phyloP scores from a whole-genome alignment of 352 stramenopile species.

The Halophytophthora batemanensis region DNA sequence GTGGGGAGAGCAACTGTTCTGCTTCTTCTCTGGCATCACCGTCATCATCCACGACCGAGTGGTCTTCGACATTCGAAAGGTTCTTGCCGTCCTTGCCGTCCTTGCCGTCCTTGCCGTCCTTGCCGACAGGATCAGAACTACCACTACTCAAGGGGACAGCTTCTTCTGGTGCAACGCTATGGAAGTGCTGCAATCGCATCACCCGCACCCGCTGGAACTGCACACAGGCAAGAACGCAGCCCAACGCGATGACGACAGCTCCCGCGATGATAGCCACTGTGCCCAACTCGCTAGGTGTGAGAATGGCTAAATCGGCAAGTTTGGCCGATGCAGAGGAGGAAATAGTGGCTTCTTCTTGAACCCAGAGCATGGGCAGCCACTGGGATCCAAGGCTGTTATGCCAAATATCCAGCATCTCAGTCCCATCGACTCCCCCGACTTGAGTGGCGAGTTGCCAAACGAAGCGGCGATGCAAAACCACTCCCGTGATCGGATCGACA shows the following conservation, averaged over 20 bases:
- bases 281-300: slow-evolving; percentile 16
- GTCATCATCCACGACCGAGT: not conserved
- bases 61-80: not conserved
- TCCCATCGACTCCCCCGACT: slow-evolving; percentile 8
- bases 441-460: slow-evolving; percentile 46
- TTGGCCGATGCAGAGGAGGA: slow-evolving; percentile 16
- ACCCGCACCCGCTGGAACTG: slow-evolving; percentile 16
- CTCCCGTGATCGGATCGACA: slow-evolving; percentile 45
- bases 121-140: no score
- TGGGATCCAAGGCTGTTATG: slow-evolving; percentile 18
- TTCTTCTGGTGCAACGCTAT: slow-evolving; percentile 14
- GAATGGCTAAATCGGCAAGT: slow-evolving; percentile 5
- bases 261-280: slow-evolving; percentile 8
- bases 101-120: not conserved
- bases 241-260: slow-evolving; percentile 11
- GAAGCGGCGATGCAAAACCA: slow-evolving; percentile 43
- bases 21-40: not conserved
- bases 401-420: slow-evolving; percentile 31
- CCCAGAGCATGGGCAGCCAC: slow-evolving; percentile 48
- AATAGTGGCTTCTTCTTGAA: slow-evolving; percentile 44
- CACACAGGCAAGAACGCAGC: slow-evolving; percentile 12
- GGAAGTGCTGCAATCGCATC: slow-evolving; percentile 13
- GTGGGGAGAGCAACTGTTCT: not conserved
- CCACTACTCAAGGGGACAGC: no score
- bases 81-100: not conserved